phyloP scores from a whole-genome alignment of 768 basidiomycete species.

The Pleurotus cornucopiae region DNA sequence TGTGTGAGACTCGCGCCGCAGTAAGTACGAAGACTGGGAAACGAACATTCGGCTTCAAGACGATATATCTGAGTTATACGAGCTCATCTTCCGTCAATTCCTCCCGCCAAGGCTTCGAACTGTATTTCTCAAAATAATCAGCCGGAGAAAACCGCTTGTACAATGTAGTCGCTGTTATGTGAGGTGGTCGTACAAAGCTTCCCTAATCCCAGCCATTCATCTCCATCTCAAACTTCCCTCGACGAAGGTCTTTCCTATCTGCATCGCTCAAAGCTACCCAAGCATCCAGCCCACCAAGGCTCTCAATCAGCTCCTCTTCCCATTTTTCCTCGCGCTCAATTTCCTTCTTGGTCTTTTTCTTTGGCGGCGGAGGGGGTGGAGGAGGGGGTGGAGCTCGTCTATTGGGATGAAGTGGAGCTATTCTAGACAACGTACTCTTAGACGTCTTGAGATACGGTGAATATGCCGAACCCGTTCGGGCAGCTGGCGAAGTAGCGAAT shows the following conservation, averaged over 20 bases:
- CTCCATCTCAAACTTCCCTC: constrained; percentile 61
- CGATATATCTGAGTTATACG: too few relatives aligned
- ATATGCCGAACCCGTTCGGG: constrained; percentile 33
- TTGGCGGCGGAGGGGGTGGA: constrained; percentile 62
- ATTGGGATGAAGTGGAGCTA: constrained; percentile 75
- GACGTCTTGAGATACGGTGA: constrained; percentile 68
- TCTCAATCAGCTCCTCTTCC: constrained; percentile 76
- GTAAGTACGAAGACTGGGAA: too few relatives aligned
- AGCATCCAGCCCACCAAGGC: constrained; percentile 61
- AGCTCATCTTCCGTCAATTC: too few relatives aligned
- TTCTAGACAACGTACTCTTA: constrained; percentile 54
- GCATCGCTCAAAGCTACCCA: constrained; percentile 46
- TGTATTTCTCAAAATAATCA: too few relatives aligned
- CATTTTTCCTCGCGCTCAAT: constrained; percentile 72
- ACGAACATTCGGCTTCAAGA: too few relatives aligned
- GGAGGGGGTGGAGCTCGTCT: constrained; percentile 72
- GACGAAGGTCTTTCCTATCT: constrained; percentile 50
- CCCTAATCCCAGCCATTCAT: constrained; percentile 52
- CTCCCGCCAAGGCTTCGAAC: too few relatives aligned
- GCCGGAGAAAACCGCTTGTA: too few relatives aligned
- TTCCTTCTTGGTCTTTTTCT: constrained; percentile 79
- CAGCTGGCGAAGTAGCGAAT: constrained; percentile 31
- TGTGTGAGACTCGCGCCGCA: too few relatives aligned
- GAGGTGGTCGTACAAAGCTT: too few relatives aligned
- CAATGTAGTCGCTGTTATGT: too few relatives aligned